phyloP scores from a whole-genome alignment of 2,329 filamentous ascomycete species.

The Penicillium sp. region DNA sequence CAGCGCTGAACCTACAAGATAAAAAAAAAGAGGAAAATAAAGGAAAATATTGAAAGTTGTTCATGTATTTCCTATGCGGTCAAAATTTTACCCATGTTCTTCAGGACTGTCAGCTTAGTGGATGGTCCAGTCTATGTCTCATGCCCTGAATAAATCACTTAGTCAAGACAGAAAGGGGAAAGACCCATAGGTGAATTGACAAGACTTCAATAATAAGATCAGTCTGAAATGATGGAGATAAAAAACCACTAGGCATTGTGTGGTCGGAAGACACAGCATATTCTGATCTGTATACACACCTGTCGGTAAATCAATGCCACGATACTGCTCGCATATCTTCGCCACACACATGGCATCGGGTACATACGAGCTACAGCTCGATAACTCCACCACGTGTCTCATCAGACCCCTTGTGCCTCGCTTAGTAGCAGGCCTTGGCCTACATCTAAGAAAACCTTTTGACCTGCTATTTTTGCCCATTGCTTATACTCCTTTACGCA shows the following conservation, averaged over 20 bases:
- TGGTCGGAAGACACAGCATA: neutral
- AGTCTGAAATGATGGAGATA: neutral
- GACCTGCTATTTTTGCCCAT: conserved; percentile 18
- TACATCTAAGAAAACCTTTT: conserved; percentile 7
- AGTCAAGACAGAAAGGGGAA: neutral
- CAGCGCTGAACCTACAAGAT: conserved; percentile 2
- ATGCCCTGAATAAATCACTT: neutral
- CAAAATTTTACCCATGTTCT: conserved; percentile 3
- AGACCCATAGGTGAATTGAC: no score
- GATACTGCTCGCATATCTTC: conserved; percentile 13
- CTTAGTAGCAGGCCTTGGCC: conserved; percentile 7
- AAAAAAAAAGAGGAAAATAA: neutral
- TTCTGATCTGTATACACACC: neutral
- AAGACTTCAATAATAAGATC: no score
- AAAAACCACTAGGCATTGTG: neutral
- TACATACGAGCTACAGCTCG: conserved; percentile 4
- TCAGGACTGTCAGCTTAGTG: conserved; percentile 1
- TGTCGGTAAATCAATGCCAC: conserved; percentile 7
- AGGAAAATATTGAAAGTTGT: neutral
- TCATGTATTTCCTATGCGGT: neutral
- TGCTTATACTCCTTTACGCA: neutral
- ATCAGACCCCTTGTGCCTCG: conserved; percentile 9
- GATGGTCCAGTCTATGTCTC: conserved; percentile 6
- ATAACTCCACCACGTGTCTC: conserved; percentile 16
- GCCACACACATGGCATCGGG: conserved; percentile 14